Conservation (phyloP, 208 protist species). For the Leishmania lainsoni region DNA sequence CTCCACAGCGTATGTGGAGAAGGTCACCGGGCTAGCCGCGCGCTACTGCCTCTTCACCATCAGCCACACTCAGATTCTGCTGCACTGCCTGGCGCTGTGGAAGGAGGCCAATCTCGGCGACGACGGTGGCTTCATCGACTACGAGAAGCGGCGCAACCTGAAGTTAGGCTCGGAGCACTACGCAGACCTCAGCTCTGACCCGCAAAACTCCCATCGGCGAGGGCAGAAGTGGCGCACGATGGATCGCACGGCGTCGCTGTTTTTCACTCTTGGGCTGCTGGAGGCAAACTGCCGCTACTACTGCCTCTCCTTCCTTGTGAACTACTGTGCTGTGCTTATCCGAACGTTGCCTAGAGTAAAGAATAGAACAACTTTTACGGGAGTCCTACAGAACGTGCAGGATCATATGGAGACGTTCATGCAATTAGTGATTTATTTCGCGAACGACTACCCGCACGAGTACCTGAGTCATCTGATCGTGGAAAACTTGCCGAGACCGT, state of each 20-base stretch:
- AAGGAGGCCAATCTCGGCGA: slow-evolving; percentile 12
- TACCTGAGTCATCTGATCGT: slow-evolving; percentile 5
- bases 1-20: slow-evolving; percentile 1
- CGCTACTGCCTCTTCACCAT: slow-evolving; percentile 32
- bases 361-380: too few species aligned
- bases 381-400: too few species aligned
- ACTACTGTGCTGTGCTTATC: slow-evolving; percentile 28
- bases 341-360: too few species aligned
- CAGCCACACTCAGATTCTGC: slow-evolving; percentile 31
- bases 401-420: too few species aligned
- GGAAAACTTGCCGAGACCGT: neutral
- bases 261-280: slow-evolving; percentile 22
- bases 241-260: slow-evolving; percentile 8
- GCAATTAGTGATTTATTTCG: too few species aligned
- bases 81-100: slow-evolving; percentile 29
- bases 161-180: neutral
- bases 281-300: slow-evolving; percentile 30
- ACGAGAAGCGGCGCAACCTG: slow-evolving; percentile 7
- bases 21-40: slow-evolving; percentile 20
- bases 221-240: slow-evolving; percentile 3
- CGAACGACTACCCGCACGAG: slow-evolving; percentile 13
- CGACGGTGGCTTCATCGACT: slow-evolving; percentile 3
- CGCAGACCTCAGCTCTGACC: neutral
- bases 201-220: too few species aligned
- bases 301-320: slow-evolving; percentile 12